Evolutionary conservation across 1,139 yeast species (phyloP), one percentile per base, ranked within the genome.

Genomic region (Kurtzmaniella quercitrusa): DNA sequence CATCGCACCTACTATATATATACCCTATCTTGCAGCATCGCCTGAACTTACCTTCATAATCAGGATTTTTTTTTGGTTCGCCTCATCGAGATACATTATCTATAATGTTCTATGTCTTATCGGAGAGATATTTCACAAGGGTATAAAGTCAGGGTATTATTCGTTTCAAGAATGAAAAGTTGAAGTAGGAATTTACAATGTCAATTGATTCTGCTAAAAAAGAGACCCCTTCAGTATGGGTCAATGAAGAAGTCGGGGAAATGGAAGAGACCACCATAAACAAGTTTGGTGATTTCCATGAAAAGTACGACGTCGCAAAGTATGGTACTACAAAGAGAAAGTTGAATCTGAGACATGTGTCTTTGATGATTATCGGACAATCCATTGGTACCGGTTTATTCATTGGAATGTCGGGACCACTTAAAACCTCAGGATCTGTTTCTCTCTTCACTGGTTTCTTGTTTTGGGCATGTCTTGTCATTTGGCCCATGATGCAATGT

Each of bases 291-390:
- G 74, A 67, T 52, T 69, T 69, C 44, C 46, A 68, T 41, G 68
- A 64, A 45, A 54, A 52, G 40, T 50, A 64, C 8, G 69, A 68
- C 42, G 53, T 56, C 3, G 62, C 56, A 15, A 61, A 64, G 41
- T 65, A 67, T 48, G 74, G 74, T 19, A 50, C 52, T 37, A 66
- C 70, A 27, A 55, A 67, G 46, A 61, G 79, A 48, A 66, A 65
- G 39, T 59, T 76, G 38, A 62, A 63, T 37, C 58, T 70, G 11
- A 63, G 81, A 39, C 81, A 76, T 55, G 70, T 76, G 17, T 62
- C 71, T 38, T 64, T 76, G 52, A 71, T 76, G 65, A 71, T 75
- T 41, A 69, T 76, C 40, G 80, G 81, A n/a, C 78, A 75, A 45
- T 62, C 73, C 45, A 72, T 75, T 40, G 79, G 80, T 25, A 68